Conservation (phyloP, 257 asterid species). For the Solanum paucissectum region DNA sequence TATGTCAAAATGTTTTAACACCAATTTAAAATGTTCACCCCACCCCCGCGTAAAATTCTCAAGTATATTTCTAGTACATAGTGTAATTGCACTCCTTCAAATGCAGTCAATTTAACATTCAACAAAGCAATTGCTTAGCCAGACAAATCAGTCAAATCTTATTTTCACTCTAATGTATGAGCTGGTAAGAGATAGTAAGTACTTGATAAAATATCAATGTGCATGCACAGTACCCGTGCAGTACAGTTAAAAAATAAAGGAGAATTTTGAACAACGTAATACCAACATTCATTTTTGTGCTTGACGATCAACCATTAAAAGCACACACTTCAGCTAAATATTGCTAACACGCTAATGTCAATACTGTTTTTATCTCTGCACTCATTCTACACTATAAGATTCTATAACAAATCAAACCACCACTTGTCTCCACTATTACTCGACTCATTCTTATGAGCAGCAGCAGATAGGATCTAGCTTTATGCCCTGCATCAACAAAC, state of each 20-base stretch:
- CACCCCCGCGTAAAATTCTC: too few species aligned
- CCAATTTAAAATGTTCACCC: too few species aligned
- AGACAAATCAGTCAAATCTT: not conserved
- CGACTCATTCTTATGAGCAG: constrained; percentile 55
- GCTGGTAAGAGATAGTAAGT: not conserved
- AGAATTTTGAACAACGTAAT: not conserved
- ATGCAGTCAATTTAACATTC: not conserved
- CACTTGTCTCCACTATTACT: constrained; percentile 44
- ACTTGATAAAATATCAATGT: not conserved
- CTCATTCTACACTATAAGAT: constrained; percentile 3
- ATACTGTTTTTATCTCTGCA: not conserved
- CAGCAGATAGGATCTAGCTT: constrained; percentile 70
- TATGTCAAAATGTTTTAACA: too few species aligned
- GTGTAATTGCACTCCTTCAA: not conserved
- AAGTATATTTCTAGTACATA: too few species aligned
- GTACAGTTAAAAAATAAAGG: not conserved
- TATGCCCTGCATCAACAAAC: constrained; percentile 44
- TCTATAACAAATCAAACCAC: constrained; percentile 56
- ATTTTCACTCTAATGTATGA: not conserved
- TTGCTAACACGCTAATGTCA: not conserved
- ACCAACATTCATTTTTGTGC: not conserved
- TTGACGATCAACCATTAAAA: not conserved
- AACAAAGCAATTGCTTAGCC: not conserved
- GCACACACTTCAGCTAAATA: not conserved
- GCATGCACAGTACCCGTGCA: not conserved